Evolutionary conservation across 257 asterid species (phyloP).

Genomic region (Avicennia marina): DNA sequence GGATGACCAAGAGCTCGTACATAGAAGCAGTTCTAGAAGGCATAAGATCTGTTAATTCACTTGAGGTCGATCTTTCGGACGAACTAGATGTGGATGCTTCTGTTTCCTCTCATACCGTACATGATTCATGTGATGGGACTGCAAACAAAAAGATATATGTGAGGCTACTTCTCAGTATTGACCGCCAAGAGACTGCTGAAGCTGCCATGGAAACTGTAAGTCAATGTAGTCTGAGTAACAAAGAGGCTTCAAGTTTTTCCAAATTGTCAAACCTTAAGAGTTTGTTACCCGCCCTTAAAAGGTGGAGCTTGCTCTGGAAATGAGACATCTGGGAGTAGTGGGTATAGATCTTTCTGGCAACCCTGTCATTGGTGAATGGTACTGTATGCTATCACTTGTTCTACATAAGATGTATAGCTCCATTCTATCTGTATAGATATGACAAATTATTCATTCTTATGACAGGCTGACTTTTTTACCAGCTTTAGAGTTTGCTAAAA

Average conservation of each 20-base stretch:
- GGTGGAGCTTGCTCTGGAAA: slow-evolving; percentile 78
- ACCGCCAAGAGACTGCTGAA: slow-evolving; percentile 85
- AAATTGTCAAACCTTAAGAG: slow-evolving; percentile 15
- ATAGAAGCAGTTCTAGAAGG: slow-evolving; percentile 83
- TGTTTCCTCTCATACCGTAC: slow-evolving; percentile 17
- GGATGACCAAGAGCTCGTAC: slow-evolving; percentile 91
- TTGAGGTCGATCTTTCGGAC: slow-evolving; percentile 48
- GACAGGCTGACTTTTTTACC: slow-evolving; percentile 76
- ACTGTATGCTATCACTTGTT: slow-evolving; percentile 13
- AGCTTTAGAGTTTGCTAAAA: slow-evolving; percentile 77
- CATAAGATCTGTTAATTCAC: slow-evolving; percentile 50
- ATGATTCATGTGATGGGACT: slow-evolving; percentile 25
- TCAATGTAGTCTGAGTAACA: slow-evolving; percentile 10
- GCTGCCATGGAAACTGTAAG: slow-evolving; percentile 96
- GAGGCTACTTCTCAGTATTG: slow-evolving; percentile 88
- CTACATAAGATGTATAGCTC: not conserved
- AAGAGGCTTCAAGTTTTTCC: not conserved
- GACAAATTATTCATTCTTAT: slow-evolving; percentile 17
- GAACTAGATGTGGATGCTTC: slow-evolving; percentile 25
- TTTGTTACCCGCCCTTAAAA: slow-evolving; percentile 26
- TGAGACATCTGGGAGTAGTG: slow-evolving; percentile 76
- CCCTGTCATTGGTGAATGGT: slow-evolving; percentile 91
- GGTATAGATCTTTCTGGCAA: slow-evolving; percentile 96
- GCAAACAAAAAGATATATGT: slow-evolving; percentile 64
- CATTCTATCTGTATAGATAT: not conserved